Evolutionary conservation across 202 grass and related monocot species (phyloP).

Genomic region (Schoenoplectus tabernaemontani): DNA sequence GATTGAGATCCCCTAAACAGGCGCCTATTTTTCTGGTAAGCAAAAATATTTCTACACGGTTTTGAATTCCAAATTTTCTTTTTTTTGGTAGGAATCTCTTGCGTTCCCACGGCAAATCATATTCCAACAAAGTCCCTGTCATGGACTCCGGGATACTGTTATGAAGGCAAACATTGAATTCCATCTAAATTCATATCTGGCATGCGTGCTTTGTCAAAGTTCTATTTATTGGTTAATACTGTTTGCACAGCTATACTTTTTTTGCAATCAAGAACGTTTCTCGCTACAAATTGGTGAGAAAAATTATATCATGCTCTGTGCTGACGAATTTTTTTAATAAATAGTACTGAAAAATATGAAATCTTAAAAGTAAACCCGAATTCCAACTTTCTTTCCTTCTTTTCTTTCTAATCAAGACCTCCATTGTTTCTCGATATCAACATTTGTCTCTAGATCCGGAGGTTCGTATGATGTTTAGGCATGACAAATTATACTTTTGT

Average conservation of each 20-base stretch:
- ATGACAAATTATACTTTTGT: no score
- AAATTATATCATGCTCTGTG: not conserved
- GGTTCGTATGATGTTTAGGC: no score
- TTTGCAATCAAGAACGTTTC: not conserved
- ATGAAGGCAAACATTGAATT: not conserved
- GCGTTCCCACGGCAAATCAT: not conserved
- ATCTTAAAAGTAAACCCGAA: no score
- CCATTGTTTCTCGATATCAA: no score
- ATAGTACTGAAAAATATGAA: no score
- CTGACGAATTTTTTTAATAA: no score
- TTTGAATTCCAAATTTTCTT: not conserved
- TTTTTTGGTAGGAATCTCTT: not conserved
- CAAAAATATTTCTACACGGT: not conserved
- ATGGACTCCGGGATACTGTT: not conserved
- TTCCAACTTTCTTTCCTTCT: no score
- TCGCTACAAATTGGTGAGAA: not conserved
- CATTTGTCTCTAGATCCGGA: no score
- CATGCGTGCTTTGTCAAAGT: not conserved
- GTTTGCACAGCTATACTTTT: not conserved
- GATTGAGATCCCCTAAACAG: not conserved
- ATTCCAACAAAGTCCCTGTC: not conserved
- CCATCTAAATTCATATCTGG: not conserved
- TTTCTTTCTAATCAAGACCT: no score
- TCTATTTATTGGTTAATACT: not conserved
- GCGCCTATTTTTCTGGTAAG: not conserved